Base-by-base conservation (phyloP, 31 red algal genomes). In the Asparagopsis taxiformis region DNA sequence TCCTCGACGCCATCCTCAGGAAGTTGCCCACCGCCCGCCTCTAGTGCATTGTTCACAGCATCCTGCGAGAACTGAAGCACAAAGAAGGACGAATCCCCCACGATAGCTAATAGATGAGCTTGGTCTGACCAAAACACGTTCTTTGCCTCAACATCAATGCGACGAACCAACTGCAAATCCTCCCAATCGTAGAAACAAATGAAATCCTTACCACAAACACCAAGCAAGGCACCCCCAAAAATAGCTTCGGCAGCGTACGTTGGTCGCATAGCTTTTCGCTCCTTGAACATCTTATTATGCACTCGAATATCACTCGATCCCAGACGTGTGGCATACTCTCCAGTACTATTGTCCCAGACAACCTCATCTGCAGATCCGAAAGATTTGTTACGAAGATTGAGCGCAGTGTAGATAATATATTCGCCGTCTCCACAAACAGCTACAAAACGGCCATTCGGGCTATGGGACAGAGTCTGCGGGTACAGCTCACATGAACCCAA, bases 111-210 rank as follows among this genome's bases (percentile, higher is more conserved):
- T 17, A 94, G 72, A 55, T 78, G 79, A 10, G 85, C 87, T 48
- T 81, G 82, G 21, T 92, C 94, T 2, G 90, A 91, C 96, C 96
- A 99, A 65, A 77, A 90, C 25, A 99, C 91, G 11, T 61, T 65
- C 7, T 70, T 76, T 11, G 96, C 80, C 30, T 87, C 88, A 17
- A 99, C 92, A 61, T 99, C 96, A 22, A 99, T 91, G 10, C 96
- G 82, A 24, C 91, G 80, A 22, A 99, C 87, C 6, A 99, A 61
- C 22, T 90, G 91, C 37, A 99, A 66, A 60, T 90, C 77, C 51
- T 94, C 83, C 96, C 96, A 99, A 33, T 99, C 96, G 67, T 94
- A 99, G 52, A 99, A 99, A 28, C 91, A 94, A n/a, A 99, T 68
- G 51, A 94, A 99, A 28, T 99, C 96, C 20, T 74, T 80, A 43